Evolutionary conservation across 306 rosid genomes (phyloP).

Genomic region (Pueraria montana): DNA sequence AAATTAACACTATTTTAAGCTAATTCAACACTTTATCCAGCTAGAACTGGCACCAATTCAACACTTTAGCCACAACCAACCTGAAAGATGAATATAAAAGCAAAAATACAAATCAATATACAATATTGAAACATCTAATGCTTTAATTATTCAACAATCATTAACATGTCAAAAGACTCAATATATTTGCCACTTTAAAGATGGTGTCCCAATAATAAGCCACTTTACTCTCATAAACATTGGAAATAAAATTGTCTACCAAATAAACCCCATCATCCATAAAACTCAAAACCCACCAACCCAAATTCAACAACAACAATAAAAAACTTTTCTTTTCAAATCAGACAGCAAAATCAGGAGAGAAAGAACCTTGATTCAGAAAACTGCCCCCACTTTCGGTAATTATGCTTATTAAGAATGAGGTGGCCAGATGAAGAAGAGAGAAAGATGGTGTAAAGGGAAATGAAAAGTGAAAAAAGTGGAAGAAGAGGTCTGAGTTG

Average conservation of each 20-base stretch:
- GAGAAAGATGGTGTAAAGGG: background rate
- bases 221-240: background rate
- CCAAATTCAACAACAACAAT: background rate
- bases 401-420: background rate
- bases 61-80: constrained; percentile 4
- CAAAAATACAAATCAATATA: background rate
- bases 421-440: background rate
- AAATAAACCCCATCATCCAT: constrained; percentile 2
- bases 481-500: constrained; percentile 25
- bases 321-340: background rate
- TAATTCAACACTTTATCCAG: constrained; percentile 22
- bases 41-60: background rate
- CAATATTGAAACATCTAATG: background rate
- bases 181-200: background rate
- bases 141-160: background rate
- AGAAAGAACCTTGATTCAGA: background rate
- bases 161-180: background rate
- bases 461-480: background rate
- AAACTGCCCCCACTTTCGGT: background rate
- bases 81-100: constrained; percentile 11
- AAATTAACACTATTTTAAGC: background rate
- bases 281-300: constrained; percentile 20
- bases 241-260: background rate
- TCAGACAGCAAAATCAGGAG: background rate
- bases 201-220: background rate